phyloP scores from a whole-genome alignment of 2,329 filamentous ascomycete species.

The Tolypocladium cylindrosporum region DNA sequence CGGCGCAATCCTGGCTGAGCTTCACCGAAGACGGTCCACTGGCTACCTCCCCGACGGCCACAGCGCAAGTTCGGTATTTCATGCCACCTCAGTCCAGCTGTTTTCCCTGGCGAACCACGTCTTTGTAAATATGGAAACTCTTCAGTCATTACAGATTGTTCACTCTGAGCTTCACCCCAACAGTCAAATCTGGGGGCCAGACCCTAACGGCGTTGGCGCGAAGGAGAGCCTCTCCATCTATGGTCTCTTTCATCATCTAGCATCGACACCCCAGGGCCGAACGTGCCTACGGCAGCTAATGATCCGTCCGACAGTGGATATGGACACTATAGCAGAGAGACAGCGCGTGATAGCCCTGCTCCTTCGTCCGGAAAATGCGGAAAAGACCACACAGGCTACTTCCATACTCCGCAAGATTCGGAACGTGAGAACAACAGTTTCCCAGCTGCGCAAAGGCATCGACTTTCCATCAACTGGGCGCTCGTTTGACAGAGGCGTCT shows the following conservation, averaged over 20 bases:
- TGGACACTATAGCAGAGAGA: conserved; percentile 58
- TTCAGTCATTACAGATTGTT: conserved; percentile 76
- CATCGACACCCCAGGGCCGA: conserved; percentile 72
- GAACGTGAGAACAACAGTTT: conserved; percentile 61
- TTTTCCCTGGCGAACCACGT: conserved; percentile 58
- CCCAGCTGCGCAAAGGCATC: conserved; percentile 69
- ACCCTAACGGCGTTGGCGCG: conserved; percentile 37
- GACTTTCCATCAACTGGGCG: conserved; percentile 36
- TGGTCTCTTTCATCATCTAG: conserved; percentile 67
- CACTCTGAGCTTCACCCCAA: conserved; percentile 77
- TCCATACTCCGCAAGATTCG: conserved; percentile 60
- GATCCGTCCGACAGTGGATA: conserved; percentile 63
- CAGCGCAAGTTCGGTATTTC: conserved; percentile 39
- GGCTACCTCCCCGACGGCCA: conserved; percentile 52
- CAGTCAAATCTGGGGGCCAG: conserved; percentile 58
- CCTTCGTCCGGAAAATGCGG: conserved; percentile 55
- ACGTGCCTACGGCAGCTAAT: conserved; percentile 67
- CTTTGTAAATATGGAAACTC: conserved; percentile 73
- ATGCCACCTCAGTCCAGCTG: conserved; percentile 58
- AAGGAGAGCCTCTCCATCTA: conserved; percentile 82
- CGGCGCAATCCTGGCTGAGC: conserved; percentile 72
- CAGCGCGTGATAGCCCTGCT: conserved; percentile 61
- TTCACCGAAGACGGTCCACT: conserved; percentile 51
- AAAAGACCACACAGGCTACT: conserved; percentile 42
- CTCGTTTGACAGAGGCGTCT: conserved; percentile 56